Evolutionary conservation across 345 rosid genomes (phyloP).

Genomic region (Eucalyptus erythrocorys): DNA sequence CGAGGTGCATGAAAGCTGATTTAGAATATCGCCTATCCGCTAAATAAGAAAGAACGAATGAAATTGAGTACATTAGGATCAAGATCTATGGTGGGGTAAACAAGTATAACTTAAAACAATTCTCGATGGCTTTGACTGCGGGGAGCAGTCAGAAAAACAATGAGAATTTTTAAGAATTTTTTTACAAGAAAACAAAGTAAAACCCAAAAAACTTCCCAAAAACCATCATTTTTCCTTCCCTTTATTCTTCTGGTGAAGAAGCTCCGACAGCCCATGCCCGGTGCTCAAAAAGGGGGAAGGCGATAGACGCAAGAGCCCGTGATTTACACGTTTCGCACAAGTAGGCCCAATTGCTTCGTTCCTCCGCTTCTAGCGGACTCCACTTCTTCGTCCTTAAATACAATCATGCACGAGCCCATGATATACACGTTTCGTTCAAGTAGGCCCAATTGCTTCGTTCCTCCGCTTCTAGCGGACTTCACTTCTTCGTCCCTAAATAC

Average conservation of each 20-base stretch:
- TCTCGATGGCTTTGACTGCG: accelerated
- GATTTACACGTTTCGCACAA: neutral
- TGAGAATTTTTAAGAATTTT: too few species aligned
- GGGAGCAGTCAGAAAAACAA: too few species aligned
- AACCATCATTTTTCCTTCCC: neutral
- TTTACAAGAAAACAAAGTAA: neutral
- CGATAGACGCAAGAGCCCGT: neutral
- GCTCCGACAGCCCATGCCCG: neutral
- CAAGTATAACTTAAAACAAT: neutral
- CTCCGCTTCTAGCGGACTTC: neutral
- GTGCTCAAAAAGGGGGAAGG: neutral
- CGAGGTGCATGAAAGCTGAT: accelerated
- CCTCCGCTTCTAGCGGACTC: neutral
- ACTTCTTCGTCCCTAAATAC: neutral
- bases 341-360: neutral
- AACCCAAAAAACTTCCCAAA: neutral
- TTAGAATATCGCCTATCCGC: accelerated
- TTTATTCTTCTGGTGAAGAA: neutral
- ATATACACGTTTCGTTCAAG: neutral
- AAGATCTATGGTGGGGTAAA: neutral
- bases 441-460: neutral
- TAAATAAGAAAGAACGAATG: accelerated
- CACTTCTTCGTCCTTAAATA: neutral
- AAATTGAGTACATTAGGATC: neutral
- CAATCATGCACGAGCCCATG: neutral